Base-by-base conservation (phyloP, 208 protist species). In the Crithidia acanthocephali region DNA sequence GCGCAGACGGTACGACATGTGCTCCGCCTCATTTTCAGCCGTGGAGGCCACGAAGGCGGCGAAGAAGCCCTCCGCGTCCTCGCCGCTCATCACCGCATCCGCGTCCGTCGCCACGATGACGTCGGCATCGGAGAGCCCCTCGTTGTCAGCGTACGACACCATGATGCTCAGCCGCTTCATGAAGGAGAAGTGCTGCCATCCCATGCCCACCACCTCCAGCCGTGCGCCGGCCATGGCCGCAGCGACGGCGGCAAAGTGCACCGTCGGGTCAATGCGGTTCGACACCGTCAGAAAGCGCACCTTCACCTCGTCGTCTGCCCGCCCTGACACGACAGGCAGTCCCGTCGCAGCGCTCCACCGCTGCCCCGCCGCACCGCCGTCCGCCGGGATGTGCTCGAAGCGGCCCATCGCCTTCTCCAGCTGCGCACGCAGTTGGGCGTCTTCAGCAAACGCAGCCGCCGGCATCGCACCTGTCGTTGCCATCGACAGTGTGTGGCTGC, bases 301-400 rank as follows among this genome's bases (percentile, higher is more conserved):
- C 45, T 22, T 50, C 45, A 50, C 45, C 16, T 58, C 28, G 20
- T 11, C 52, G 28, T n/a, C n/a, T 6, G 37, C 13, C 37, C 25
- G 28, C 11, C 20, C 15, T 10, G 52, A 37, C 15, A 22, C 25
- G 20, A 58, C 15, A 5, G 52, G 52, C 52, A 58, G 52, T 18
- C 52, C 52, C 52, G 52, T 58, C 52, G 52, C 52, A n/a, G 25
- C 30, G 25, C 52, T 58, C 52, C 52, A 58, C 28, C 52, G 52
- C 52, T 10, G 10, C 13, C 28, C 52, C 7, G 52, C 52, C 6
- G 10, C 28, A n/a, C 52, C 52, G 28, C 52, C 30, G 52, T 58
- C 45, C 45, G 45, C 45, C 7, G 45, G 45, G 45, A 50, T 50
- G 45, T 50, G 45, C 10, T 22, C 18, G 45, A 50, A 50, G 8